These are phyloP conservation scores for Hanseniaspora sp. DNA, from an alignment of 1,139 yeast species.

Conservation along the genomic window DNA sequence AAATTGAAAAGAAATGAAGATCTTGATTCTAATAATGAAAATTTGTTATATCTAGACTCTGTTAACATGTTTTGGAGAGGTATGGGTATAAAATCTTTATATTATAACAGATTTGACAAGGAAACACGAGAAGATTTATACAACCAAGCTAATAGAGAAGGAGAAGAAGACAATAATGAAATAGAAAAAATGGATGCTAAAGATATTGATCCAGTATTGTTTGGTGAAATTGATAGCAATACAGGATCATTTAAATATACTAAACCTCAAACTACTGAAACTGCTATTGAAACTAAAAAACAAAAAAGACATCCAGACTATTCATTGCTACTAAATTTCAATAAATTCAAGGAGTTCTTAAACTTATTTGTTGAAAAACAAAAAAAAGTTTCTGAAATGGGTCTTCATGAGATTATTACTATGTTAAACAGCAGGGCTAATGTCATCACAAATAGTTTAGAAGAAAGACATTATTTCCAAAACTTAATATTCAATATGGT, in stretches of 20 bases:
- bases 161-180: neutral
- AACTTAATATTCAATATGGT: neutral
- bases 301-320: neutral
- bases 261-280: neutral
- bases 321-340: neutral
- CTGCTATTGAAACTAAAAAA: neutral
- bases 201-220: neutral
- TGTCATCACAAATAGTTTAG: neutral
- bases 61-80: slow-evolving; percentile 2
- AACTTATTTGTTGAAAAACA: neutral
- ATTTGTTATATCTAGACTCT: neutral
- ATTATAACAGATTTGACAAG: neutral
- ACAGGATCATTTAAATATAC: slow-evolving; percentile 4
- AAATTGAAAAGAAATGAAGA: neutral
- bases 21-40: neutral
- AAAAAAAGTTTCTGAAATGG: neutral
- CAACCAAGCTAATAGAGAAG: neutral
- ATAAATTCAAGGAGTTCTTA: neutral
- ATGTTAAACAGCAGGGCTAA: neutral
- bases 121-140: neutral
- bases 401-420: neutral
- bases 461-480: neutral
- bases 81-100: neutral
- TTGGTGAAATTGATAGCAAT: neutral
- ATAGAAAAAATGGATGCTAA: neutral